Evolutionary conservation across 805 yeast species (phyloP).

Genomic region (Metschnikowia anglica): DNA sequence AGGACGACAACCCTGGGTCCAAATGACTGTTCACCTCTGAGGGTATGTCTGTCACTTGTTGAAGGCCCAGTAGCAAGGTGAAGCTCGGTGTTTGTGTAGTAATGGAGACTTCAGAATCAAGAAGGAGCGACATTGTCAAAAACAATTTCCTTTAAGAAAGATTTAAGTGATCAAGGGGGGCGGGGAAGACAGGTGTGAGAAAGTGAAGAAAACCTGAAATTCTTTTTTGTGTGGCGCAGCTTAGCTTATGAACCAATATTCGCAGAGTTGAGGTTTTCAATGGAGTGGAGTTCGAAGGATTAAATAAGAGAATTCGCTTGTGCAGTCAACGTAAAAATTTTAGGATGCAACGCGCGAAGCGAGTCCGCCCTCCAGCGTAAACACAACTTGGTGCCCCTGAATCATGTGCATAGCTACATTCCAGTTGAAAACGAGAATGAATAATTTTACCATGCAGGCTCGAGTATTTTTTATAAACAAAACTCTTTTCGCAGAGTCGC

Average conservation of each 20-base stretch:
- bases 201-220: too few relatives aligned
- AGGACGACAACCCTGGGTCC: not conserved
- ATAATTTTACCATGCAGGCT: not conserved
- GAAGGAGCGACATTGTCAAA: slow-evolving; percentile 18
- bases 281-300: not conserved
- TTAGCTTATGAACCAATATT: too few relatives aligned
- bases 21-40: slow-evolving; percentile 2
- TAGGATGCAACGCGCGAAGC: slow-evolving; percentile 5
- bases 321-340: not conserved
- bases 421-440: not conserved
- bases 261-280: too few relatives aligned
- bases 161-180: too few relatives aligned
- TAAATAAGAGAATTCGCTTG: slow-evolving; percentile 2
- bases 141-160: not conserved
- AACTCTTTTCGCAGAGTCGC: too few relatives aligned
- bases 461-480: too few relatives aligned
- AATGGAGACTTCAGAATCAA: slow-evolving; percentile 13
- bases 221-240: too few relatives aligned
- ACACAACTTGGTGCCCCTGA: slow-evolving; percentile 8
- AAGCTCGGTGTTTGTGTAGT: slow-evolving; percentile 10
- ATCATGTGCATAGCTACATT: slow-evolving; percentile 2
- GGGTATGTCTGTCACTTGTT: slow-evolving; percentile 13
- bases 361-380: slow-evolving; percentile 5
- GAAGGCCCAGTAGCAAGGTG: slow-evolving; percentile 19
- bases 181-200: too few relatives aligned